Evolutionary conservation across 148 eudicot genomes (phyloP).

Genomic region (Cornus controversa): DNA sequence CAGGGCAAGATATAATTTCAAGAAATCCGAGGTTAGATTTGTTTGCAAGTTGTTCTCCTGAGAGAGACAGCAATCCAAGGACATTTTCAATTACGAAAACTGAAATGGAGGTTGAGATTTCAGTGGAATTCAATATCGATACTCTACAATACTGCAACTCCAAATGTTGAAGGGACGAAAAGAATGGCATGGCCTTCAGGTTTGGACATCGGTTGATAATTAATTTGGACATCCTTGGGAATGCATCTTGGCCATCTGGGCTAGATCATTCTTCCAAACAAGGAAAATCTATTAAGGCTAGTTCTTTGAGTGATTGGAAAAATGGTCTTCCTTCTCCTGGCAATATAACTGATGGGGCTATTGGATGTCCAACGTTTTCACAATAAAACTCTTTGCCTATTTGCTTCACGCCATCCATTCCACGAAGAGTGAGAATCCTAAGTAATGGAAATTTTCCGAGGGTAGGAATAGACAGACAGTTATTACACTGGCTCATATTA

Average conservation of each 20-base stretch:
- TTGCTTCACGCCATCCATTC: constrained; percentile 3
- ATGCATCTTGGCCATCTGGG: not conserved
- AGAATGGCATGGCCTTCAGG: too few relatives aligned
- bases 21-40: not conserved
- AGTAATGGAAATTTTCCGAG: constrained; percentile 21
- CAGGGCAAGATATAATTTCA: constrained; percentile 11
- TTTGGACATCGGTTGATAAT: too few relatives aligned
- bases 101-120: too few relatives aligned
- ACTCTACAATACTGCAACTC: too few relatives aligned
- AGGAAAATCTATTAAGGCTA: constrained; percentile 11
- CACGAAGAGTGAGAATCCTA: constrained; percentile 14
- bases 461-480: constrained; percentile 11
- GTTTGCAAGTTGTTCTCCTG: not conserved
- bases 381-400: constrained; percentile 23
- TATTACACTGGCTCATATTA: constrained; percentile 18
- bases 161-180: too few relatives aligned
- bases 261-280: constrained; percentile 7
- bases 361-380: not conserved
- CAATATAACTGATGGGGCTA: too few relatives aligned
- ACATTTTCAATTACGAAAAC: not conserved
- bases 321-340: not conserved
- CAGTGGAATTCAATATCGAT: too few relatives aligned
- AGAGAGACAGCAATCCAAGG: not conserved
- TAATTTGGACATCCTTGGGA: constrained; percentile 5
- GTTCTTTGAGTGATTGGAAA: constrained; percentile 19